Conservation (phyloP, 2,329 filamentous ascomycete species). For the Aspergillus flavus region DNA sequence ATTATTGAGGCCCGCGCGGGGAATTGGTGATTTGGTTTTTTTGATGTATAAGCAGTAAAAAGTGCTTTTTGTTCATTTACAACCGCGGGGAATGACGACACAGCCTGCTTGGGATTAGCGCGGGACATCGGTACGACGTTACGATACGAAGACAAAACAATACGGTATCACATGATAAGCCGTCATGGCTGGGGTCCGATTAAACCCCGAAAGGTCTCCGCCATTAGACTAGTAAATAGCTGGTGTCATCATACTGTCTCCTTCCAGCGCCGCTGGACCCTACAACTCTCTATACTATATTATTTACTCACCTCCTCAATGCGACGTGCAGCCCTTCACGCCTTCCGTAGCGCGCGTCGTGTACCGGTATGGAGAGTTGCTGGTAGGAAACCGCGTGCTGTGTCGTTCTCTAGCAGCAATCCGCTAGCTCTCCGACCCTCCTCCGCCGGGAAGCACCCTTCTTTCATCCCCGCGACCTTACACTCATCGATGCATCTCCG, state of each 20-base stretch:
- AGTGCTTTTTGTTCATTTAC: slow-evolving; percentile 9
- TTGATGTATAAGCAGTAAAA: neutral
- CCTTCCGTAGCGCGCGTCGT: slow-evolving; percentile 51
- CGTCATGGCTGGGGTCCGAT: slow-evolving; percentile 2
- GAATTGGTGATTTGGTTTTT: neutral
- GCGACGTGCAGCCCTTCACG: slow-evolving; percentile 51
- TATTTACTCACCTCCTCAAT: slow-evolving; percentile 36
- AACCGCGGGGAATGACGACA: slow-evolving; percentile 40
- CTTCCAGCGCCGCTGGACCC: slow-evolving; percentile 14
- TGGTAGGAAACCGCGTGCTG: slow-evolving; percentile 37
- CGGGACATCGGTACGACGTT: neutral
- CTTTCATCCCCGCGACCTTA: slow-evolving; percentile 37
- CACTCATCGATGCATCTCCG: slow-evolving; percentile 54
- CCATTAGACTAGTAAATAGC: neutral
- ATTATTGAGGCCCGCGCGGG: neutral
- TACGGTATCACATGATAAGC: neutral
- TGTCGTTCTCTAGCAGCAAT: slow-evolving; percentile 42
- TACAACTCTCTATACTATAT: slow-evolving; percentile 4
- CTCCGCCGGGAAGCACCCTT: slow-evolving; percentile 38
- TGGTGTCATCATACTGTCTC: neutral
- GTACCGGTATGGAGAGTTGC: slow-evolving; percentile 47
- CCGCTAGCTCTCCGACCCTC: slow-evolving; percentile 39
- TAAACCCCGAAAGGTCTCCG: neutral
- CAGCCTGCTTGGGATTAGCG: slow-evolving; percentile 29
- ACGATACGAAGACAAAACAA: slow-evolving; percentile 6